Base-by-base conservation (phyloP, 441 rosid species). In the Adansonia madagascariensis region DNA sequence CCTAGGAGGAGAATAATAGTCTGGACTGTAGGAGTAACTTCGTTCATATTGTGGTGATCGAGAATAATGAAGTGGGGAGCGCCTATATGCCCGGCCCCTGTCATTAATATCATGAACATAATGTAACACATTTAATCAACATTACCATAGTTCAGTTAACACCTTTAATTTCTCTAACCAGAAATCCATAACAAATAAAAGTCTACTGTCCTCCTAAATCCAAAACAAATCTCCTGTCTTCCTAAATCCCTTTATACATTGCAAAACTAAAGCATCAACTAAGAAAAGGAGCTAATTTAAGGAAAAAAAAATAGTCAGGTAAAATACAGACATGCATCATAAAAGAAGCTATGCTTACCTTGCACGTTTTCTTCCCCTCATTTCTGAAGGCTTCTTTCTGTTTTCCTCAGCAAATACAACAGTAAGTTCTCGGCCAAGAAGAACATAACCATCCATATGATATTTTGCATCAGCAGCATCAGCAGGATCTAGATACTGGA, bases 381-480 rank as follows among this genome's bases (percentile, higher is more conserved):
- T 91, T 83, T 91, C 90, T 1, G 86, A 82, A 66, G 93, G 95
- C 77, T 82, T 89, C 87, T 89, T 91, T 60, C 95, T 88, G 82
- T 88, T 88, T 78, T 88, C 92, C 89, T 89, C 93, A 4, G 95
- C 93, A 85, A 85, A 91, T 27, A 88, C 84, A 69, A 91, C 89
- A 61, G 89, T 86, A 44, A 89, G 78, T 80, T 89, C 91, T 17
- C 90, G 87, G 15, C 93, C 92, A 47, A 86, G 87, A 71, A 91
- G 86, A 74, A 89, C 78, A 73, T 80, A 85, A 52, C 93, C 95
- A 87, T 91, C 93, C 86, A 88, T 78, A 71, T 86, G 89, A 78
- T 86, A 87, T 71, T 89, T 88, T 22, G 92, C 95, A 83, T 91
- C 93, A 22, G 88, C 89, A 57, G 95, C 92, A 87, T 89, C 95